phyloP scores from a whole-genome alignment of 805 yeast species.

The Pichia occidentalis region DNA sequence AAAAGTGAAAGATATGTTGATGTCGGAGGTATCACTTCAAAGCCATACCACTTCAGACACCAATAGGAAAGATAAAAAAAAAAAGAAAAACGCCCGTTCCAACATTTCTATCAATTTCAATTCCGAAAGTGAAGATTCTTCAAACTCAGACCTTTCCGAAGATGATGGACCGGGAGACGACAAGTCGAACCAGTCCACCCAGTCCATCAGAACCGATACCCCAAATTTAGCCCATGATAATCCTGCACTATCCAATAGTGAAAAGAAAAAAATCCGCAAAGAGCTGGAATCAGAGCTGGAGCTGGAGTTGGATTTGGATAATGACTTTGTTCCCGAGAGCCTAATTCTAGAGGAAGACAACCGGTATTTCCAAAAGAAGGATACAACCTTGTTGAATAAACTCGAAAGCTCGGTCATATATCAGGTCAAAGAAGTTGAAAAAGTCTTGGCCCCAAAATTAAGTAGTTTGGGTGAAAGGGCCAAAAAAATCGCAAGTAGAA shows the following conservation, averaged over 20 bases:
- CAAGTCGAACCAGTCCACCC: background rate
- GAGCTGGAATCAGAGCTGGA: slow-evolving; percentile 23
- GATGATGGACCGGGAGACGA: slow-evolving; percentile 1
- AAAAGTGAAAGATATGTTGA: slow-evolving; percentile 10
- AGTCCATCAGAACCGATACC: too few species aligned
- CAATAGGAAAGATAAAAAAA: too few species aligned
- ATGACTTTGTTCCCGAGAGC: slow-evolving; percentile 13
- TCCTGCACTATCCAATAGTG: slow-evolving; percentile 2
- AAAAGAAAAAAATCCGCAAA: slow-evolving; percentile 17
- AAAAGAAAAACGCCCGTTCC: slow-evolving; percentile 20
- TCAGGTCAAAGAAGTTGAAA: slow-evolving; percentile 17
- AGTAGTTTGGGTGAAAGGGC: slow-evolving; percentile 25
- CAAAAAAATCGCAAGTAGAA: slow-evolving; percentile 23
- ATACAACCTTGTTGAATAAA: slow-evolving; percentile 7
- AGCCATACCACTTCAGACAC: background rate
- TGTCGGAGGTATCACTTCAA: slow-evolving; percentile 1
- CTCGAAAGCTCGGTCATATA: slow-evolving; percentile 17
- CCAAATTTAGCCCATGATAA: too few species aligned
- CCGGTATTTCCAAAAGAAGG: too few species aligned
- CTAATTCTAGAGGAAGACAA: too few species aligned
- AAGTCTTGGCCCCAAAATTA: slow-evolving; percentile 18
- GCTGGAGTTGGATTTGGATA: slow-evolving; percentile 20
- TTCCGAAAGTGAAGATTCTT: slow-evolving; percentile 22
- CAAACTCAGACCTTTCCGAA: slow-evolving; percentile 5
- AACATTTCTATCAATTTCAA: slow-evolving; percentile 19